Evolutionary conservation across 768 basidiomycete genomes (phyloP).

Genomic region (Xerocomus potaroensis): DNA sequence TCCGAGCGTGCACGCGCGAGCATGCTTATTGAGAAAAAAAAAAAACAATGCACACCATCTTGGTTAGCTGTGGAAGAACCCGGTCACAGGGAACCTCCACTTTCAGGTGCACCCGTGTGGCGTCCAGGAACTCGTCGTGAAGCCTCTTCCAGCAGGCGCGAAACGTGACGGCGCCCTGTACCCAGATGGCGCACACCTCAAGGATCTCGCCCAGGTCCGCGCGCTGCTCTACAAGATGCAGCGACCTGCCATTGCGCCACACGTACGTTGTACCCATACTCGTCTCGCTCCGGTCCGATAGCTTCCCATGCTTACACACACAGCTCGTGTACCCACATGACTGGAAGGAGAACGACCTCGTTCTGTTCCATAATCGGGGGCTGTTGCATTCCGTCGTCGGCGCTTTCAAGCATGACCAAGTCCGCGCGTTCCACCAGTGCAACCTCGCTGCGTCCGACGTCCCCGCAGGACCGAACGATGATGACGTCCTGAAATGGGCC

Average conservation of each 20-base stretch:
- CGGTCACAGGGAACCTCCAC: slow-evolving; percentile 74
- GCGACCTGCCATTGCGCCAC: slow-evolving; percentile 81
- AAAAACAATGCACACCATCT: no score
- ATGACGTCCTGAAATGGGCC: slow-evolving; percentile 43
- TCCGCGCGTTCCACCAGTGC: slow-evolving; percentile 52
- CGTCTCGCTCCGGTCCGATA: no score
- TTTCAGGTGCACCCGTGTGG: slow-evolving; percentile 91
- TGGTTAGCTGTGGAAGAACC: slow-evolving; percentile 94
- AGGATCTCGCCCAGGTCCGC: slow-evolving; percentile 67
- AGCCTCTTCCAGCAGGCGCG: slow-evolving; percentile 63
- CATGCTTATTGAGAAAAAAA: not conserved
- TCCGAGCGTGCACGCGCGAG: not conserved
- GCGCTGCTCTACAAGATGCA: slow-evolving; percentile 81
- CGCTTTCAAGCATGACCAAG: slow-evolving; percentile 47
- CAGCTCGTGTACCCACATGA: slow-evolving; percentile 86
- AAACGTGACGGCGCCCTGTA: slow-evolving; percentile 62
- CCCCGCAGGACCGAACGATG: slow-evolving; percentile 43
- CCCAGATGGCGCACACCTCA: slow-evolving; percentile 78
- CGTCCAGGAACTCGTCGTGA: slow-evolving; percentile 59
- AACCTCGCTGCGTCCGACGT: slow-evolving; percentile 52
- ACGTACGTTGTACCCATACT: slow-evolving; percentile 40
- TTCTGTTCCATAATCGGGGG: slow-evolving; percentile 72
- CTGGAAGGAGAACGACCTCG: slow-evolving; percentile 67
- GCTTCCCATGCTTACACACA: no score
- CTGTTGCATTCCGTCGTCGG: slow-evolving; percentile 66